A percentile compares a stretch with the other conserved stretches of the same genome.
phyloP scores from a whole-genome alignment of 2,329 filamentous ascomycete species.

The Pseudopyrenochaeta lycopersici region DNA sequence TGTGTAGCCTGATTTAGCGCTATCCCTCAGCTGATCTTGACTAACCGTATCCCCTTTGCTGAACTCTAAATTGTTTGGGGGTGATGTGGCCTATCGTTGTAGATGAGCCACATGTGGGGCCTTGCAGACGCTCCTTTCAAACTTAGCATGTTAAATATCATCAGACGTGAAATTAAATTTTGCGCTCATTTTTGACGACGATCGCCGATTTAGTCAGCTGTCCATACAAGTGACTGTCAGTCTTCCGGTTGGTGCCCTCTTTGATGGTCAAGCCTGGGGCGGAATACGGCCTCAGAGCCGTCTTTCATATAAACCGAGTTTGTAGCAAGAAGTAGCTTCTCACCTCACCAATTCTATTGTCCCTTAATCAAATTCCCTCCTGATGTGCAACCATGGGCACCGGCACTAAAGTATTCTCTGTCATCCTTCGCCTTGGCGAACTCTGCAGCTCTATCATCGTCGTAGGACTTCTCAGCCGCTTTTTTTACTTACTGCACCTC shows the following conservation, averaged over 20 bases:
- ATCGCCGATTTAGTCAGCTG: neutral
- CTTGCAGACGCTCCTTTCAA: neutral
- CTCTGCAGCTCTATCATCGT: constrained; percentile 13
- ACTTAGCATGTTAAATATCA: neutral
- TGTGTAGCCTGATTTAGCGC: neutral
- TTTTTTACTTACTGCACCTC: constrained; percentile 13
- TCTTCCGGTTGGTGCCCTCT: neutral
- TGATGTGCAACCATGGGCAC: constrained; percentile 11
- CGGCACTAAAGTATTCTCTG: constrained; percentile 12
- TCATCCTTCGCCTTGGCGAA: constrained; percentile 14
- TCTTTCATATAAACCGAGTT: neutral
- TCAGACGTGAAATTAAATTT: neutral
- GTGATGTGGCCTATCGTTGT: neutral
- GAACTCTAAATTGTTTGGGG: neutral
- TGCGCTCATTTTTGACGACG: neutral
- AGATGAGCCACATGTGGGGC: neutral
- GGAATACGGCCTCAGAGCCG: neutral
- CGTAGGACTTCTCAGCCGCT: constrained; percentile 14
- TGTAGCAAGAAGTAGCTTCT: neutral
- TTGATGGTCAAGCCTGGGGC: neutral
- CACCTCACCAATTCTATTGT: neutral
- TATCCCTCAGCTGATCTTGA: neutral
- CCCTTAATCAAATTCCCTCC: neutral
- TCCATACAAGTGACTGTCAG: neutral
- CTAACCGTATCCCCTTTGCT: neutral